phyloP scores from a whole-genome alignment of 192 early-diverging fungal species.

The Dispira parvispora region DNA sequence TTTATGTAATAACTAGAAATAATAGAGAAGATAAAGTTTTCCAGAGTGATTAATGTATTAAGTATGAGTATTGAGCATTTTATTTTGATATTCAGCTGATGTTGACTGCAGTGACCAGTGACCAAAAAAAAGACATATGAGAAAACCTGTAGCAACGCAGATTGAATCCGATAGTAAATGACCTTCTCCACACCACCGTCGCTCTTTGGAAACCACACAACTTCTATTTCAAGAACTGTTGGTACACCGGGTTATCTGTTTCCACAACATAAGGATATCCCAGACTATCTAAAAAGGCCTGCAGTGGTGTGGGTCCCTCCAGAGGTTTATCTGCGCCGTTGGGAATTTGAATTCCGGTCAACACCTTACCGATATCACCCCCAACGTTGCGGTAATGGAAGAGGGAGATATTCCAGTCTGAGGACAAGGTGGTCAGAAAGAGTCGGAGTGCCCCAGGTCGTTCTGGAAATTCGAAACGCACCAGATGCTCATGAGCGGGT shows the following conservation, averaged over 20 bases:
- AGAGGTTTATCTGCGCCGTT: slow-evolving; percentile 8
- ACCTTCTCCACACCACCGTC: too few relatives aligned
- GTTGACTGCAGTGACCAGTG: too few relatives aligned
- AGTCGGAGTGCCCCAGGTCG: slow-evolving; percentile 79
- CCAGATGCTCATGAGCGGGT: slow-evolving; percentile 71
- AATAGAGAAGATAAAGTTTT: too few relatives aligned
- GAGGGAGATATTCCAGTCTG: slow-evolving; percentile 64
- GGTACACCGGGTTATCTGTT: slow-evolving; percentile 76
- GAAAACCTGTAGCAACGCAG: too few relatives aligned
- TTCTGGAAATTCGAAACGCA: slow-evolving; percentile 93
- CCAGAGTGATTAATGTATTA: too few relatives aligned
- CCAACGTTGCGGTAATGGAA: slow-evolving; percentile 98
- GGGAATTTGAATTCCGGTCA: slow-evolving; percentile 88
- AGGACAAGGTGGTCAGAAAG: slow-evolving; percentile 56
- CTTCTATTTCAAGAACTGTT: slow-evolving; percentile 50
- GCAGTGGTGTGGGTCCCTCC: slow-evolving; percentile 30
- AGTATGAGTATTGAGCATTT: too few relatives aligned
- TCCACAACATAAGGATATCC: slow-evolving; percentile 85
- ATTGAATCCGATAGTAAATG: too few relatives aligned
- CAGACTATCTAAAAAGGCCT: slow-evolving; percentile 60
- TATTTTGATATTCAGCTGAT: too few relatives aligned
- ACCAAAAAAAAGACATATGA: too few relatives aligned
- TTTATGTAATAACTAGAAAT: slow-evolving; percentile 22
- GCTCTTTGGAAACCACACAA: too few relatives aligned
- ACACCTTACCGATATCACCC: slow-evolving; percentile 81